phyloP scores from a whole-genome alignment of 306 rosid species.

The Myrica gale region DNA sequence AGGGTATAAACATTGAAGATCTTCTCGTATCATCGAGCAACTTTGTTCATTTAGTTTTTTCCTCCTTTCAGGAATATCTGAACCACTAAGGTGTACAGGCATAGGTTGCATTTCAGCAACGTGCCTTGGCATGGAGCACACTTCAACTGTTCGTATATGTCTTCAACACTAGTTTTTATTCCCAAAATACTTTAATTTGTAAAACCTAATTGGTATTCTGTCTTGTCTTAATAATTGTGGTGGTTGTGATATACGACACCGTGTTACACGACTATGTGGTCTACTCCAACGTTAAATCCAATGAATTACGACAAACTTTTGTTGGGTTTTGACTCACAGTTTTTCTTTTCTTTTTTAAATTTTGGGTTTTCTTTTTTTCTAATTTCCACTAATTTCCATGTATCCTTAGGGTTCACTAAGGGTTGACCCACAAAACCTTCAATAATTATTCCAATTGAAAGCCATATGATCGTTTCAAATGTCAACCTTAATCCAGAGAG shows the following conservation, averaged over 20 bases:
- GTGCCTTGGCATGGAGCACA: too few relatives aligned
- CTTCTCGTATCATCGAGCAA: too few relatives aligned
- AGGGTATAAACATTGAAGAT: too few relatives aligned
- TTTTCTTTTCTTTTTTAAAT: slow-evolving; percentile 13
- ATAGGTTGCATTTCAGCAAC: too few relatives aligned
- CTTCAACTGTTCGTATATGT: too few relatives aligned
- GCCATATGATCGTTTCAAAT: background rate
- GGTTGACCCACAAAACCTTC: slow-evolving; percentile 27
- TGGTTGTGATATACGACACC: slow-evolving; percentile 37
- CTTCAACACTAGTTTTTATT: background rate
- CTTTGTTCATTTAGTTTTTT: too few relatives aligned
- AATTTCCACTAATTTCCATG: slow-evolving; percentile 21
- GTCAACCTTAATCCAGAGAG: slow-evolving; percentile 36
- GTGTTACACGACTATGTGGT: slow-evolving; percentile 26
- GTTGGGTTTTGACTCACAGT: slow-evolving; percentile 10
- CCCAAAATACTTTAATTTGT: background rate
- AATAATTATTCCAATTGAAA: slow-evolving; percentile 28
- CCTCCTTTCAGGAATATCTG: too few relatives aligned
- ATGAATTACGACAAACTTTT: slow-evolving; percentile 25
- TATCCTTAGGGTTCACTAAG: slow-evolving; percentile 19
- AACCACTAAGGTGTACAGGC: too few relatives aligned
- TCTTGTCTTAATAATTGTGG: slow-evolving; percentile 21
- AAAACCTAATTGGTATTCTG: background rate
- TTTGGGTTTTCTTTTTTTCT: background rate
- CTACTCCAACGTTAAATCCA: slow-evolving; percentile 25